A percentile compares a stretch with the other conserved stretches of the same genome.
phyloP scores from a whole-genome alignment of 257 asterid genomes.

The Plantago major region DNA sequence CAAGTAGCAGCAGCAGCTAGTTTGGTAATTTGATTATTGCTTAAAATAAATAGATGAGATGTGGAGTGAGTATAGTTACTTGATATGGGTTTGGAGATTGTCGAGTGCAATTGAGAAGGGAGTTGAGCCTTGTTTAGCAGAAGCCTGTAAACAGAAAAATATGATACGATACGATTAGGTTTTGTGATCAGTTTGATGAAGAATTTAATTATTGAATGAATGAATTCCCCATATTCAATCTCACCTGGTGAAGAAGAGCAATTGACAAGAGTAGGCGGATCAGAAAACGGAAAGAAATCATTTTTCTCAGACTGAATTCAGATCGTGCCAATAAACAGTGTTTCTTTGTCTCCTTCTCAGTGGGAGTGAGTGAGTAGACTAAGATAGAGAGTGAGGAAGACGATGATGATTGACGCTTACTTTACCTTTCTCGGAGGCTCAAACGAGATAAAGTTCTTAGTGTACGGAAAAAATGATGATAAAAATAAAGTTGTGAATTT shows the following conservation, averaged over 20 bases:
- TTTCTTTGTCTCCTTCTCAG: too few relatives aligned
- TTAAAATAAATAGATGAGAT: neutral
- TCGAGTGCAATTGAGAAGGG: conserved; percentile 57
- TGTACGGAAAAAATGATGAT: too few relatives aligned
- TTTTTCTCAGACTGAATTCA: conserved; percentile 12
- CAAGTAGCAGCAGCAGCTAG: too few relatives aligned
- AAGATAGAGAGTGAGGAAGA: too few relatives aligned
- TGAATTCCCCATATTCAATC: neutral
- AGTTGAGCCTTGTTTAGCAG: conserved; percentile 22
- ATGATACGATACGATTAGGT: conserved; percentile 5
- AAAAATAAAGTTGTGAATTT: too few relatives aligned
- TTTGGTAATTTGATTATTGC: too few relatives aligned
- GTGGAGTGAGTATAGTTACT: conserved; percentile 33
- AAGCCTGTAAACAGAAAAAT: conserved; percentile 25
- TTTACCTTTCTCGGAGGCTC: too few relatives aligned
- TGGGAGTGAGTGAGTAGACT: too few relatives aligned
- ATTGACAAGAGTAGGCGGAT: conserved; percentile 28
- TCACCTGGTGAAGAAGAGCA: conserved; percentile 35
- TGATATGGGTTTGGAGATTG: conserved; percentile 53
- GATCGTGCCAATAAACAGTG: too few relatives aligned
- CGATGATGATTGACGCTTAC: too few relatives aligned
- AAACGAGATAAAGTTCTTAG: too few relatives aligned
- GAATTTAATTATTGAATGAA: neutral
- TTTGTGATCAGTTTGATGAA: conserved; percentile 17
- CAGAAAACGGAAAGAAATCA: conserved; percentile 28